These are phyloP conservation scores for Entomophthora muscae DNA, from an alignment of 371 early-diverging fungal genomes.

Conservation along the genomic window DNA sequence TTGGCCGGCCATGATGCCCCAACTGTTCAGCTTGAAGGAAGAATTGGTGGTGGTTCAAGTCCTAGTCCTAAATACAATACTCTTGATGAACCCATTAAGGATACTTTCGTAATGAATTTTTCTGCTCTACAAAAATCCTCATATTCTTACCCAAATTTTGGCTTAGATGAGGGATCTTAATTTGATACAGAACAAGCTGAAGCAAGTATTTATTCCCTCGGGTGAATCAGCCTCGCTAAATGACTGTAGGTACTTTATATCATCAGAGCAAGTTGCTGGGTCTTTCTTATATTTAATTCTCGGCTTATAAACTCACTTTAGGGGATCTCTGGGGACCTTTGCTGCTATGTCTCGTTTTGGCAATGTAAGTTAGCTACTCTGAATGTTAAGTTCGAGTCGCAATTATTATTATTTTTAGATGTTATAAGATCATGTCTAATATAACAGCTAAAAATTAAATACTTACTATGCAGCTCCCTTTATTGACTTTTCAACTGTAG, in stretches of 20 bases:
- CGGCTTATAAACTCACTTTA: too few relatives aligned
- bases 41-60: neutral
- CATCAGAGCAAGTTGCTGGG: too few relatives aligned
- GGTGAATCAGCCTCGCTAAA: conserved; percentile 41
- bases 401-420: too few relatives aligned
- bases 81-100: conserved; percentile 82
- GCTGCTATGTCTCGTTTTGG: conserved; percentile 67
- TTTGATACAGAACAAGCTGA: conserved; percentile 46
- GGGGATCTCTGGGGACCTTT: conserved; percentile 95
- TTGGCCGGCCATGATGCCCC: neutral
- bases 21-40: neutral
- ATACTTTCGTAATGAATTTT: conserved; percentile 41
- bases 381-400: too few relatives aligned
- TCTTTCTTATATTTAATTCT: too few relatives aligned
- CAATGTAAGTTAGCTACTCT: conserved; percentile 66
- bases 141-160: neutral
- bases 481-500: conserved; percentile 18
- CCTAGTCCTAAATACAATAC: conserved; percentile 32
- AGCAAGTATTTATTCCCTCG: conserved; percentile 53
- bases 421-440: too few relatives aligned
- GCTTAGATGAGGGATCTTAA: conserved; percentile 57
- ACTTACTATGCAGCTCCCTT: too few relatives aligned
- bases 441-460: too few relatives aligned
- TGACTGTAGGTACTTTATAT: conserved; percentile 38
- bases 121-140: neutral